Evolutionary conservation across 371 early-diverging fungal species (phyloP).

Genomic region (Mortierella sp.): DNA sequence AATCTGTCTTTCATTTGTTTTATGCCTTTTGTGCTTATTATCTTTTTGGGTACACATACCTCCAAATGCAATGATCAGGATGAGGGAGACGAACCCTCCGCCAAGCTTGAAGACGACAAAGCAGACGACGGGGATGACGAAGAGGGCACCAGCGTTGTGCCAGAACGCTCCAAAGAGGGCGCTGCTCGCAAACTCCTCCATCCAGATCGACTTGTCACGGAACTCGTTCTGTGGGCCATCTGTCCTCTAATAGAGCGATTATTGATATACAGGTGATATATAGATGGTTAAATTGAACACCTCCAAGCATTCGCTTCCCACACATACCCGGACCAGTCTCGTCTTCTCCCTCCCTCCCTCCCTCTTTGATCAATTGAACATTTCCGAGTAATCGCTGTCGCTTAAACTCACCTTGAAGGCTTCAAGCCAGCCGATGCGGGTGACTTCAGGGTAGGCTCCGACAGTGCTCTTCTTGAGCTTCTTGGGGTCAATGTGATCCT

Average conservation of each 20-base stretch:
- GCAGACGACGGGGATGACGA: conserved; percentile 44
- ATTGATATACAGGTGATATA: background rate
- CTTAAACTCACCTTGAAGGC: conserved; percentile 38
- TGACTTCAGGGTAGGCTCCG: conserved; percentile 32
- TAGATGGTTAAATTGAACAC: too few species aligned
- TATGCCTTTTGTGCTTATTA: background rate
- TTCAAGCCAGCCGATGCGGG: conserved; percentile 51
- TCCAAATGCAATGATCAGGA: conserved; percentile 53
- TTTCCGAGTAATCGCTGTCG: too few species aligned
- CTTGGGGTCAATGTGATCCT: background rate
- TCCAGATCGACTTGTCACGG: conserved; percentile 57
- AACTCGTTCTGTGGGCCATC: conserved; percentile 51
- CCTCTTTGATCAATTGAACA: too few species aligned
- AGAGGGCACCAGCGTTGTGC: conserved; percentile 42
- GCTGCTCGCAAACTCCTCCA: conserved; percentile 57
- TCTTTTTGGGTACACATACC: conserved; percentile 17
- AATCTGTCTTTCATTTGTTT: background rate
- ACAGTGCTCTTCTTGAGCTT: conserved; percentile 16
- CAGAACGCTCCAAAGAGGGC: conserved; percentile 52
- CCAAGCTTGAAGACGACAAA: conserved; percentile 47
- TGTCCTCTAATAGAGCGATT: conserved; percentile 4
- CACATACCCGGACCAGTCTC: too few species aligned
- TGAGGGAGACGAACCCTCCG: conserved; percentile 51
- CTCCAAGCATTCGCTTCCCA: too few species aligned
- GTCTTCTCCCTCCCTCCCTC: too few species aligned